phyloP scores from a whole-genome alignment of 495 filamentous ascomycete species.

The Aspergillus nanangensis region DNA sequence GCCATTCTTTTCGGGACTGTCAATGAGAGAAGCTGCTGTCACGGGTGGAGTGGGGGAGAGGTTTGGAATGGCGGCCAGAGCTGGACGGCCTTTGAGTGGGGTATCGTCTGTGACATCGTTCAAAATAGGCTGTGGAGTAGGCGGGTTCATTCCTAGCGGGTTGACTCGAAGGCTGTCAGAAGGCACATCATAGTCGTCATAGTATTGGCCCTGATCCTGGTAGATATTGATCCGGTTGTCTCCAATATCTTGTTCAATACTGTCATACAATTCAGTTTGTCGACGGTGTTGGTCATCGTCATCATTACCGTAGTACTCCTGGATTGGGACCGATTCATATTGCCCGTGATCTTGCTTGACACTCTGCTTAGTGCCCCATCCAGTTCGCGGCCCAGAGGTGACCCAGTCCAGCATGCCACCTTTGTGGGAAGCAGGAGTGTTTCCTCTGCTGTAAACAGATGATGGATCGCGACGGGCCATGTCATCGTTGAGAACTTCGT shows the following conservation, averaged over 20 bases:
- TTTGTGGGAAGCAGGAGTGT: constrained; percentile 30
- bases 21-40: constrained; percentile 12
- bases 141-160: constrained; percentile 50
- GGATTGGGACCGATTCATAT: constrained; percentile 36
- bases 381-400: neutral
- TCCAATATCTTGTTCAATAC: constrained; percentile 33
- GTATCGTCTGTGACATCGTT: constrained; percentile 18
- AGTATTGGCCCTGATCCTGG: constrained; percentile 44
- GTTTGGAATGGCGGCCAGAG: constrained; percentile 32
- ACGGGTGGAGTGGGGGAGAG: constrained; percentile 23
- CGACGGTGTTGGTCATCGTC: constrained; percentile 18
- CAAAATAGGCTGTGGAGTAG: constrained; percentile 40
- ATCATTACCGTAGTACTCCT: constrained; percentile 35
- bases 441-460: constrained; percentile 40
- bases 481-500: constrained; percentile 24
- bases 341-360: constrained; percentile 36
- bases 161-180: constrained; percentile 32
- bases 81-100: constrained; percentile 20
- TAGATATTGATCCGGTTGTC: constrained; percentile 37
- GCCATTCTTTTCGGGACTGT: constrained; percentile 20
- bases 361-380: constrained; percentile 9
- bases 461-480: constrained; percentile 37
- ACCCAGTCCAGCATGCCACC: constrained; percentile 37
- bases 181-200: constrained; percentile 33
- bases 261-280: constrained; percentile 20